Conservation (phyloP, 352 stramenopile species). For the Thraustochytrium striatum region DNA sequence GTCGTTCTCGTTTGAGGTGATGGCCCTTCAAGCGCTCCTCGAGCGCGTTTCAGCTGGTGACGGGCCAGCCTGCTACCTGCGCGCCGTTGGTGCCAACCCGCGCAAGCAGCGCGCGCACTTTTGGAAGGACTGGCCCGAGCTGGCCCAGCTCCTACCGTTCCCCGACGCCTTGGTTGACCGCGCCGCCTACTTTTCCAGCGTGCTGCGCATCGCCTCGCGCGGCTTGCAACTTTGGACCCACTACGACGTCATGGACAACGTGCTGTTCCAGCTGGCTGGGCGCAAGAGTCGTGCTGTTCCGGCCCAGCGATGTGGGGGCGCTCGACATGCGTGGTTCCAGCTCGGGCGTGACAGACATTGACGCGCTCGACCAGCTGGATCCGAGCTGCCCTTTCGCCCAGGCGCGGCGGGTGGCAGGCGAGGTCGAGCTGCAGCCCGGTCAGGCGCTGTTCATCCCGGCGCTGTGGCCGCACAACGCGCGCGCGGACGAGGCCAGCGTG, state of each 20-base stretch:
- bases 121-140: slow-evolving; percentile 23
- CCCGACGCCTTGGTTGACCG: background rate
- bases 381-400: background rate
- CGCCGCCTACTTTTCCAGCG: slow-evolving; percentile 34
- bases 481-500: slow-evolving; percentile 9
- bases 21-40: background rate
- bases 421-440: slow-evolving; percentile 39
- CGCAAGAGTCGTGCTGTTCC: slow-evolving; percentile 53
- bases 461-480: slow-evolving; percentile 43
- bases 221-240: slow-evolving; percentile 52
- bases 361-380: background rate
- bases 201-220: slow-evolving; percentile 28
- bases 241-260: slow-evolving; percentile 58
- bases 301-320: slow-evolving; percentile 4
- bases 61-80: background rate
- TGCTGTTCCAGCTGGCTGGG: slow-evolving; percentile 55
- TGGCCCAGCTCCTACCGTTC: background rate
- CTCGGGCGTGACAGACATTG: slow-evolving; percentile 1
- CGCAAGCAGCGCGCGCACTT: slow-evolving; percentile 38
- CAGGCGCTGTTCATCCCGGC: slow-evolving; percentile 43
- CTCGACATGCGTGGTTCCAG: background rate
- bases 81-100: slow-evolving; percentile 12
- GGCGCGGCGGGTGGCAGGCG: background rate
- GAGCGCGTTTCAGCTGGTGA: background rate
- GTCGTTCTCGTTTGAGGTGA: slow-evolving; percentile 29